A percentile compares a stretch with the other conserved stretches of the same genome.
Conservation (phyloP, 2,329 filamentous ascomycete genomes). For the Trichoderma breve region DNA sequence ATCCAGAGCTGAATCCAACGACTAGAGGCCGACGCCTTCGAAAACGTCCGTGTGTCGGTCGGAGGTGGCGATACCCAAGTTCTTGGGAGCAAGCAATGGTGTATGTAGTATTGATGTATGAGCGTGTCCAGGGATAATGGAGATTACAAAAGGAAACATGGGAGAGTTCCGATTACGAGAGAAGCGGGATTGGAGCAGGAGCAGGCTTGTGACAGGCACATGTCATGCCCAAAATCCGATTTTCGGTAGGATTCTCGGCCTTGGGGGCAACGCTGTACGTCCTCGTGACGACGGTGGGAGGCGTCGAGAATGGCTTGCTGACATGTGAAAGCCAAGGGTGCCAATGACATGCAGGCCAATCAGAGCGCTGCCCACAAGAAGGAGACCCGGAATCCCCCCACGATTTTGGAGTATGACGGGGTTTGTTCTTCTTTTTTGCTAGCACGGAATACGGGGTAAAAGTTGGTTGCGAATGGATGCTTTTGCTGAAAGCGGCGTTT, state of each 20-base stretch:
- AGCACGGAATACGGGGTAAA: neutral
- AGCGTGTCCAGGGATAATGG: neutral
- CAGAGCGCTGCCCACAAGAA: constrained; percentile 14
- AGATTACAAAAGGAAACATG: neutral
- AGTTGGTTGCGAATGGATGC: neutral
- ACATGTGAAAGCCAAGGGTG: constrained; percentile 15
- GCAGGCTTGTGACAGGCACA: constrained; percentile 15
- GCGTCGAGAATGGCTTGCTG: constrained; percentile 1
- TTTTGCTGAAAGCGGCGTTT: neutral
- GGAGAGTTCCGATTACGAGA: neutral
- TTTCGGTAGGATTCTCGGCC: constrained; percentile 16
- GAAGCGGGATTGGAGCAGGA: neutral
- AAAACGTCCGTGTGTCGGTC: neutral
- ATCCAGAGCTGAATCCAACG: neutral
- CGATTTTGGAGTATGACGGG: neutral
- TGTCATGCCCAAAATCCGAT: constrained; percentile 2
- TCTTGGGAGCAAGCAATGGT: neutral
- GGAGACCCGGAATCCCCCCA: neutral
- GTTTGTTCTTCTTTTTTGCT: neutral
- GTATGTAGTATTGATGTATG: neutral
- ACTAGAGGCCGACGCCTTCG: neutral
- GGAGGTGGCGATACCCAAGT: constrained; percentile 4
- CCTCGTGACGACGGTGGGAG: constrained; percentile 14
- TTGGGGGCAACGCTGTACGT: neutral
- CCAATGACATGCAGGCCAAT: constrained; percentile 4